A percentile compares a stretch with the other conserved stretches of the same genome.
These are phyloP conservation scores for Xylariaceae sp. DNA, from an alignment of 2,329 filamentous ascomycete species.

Conservation along the genomic window DNA sequence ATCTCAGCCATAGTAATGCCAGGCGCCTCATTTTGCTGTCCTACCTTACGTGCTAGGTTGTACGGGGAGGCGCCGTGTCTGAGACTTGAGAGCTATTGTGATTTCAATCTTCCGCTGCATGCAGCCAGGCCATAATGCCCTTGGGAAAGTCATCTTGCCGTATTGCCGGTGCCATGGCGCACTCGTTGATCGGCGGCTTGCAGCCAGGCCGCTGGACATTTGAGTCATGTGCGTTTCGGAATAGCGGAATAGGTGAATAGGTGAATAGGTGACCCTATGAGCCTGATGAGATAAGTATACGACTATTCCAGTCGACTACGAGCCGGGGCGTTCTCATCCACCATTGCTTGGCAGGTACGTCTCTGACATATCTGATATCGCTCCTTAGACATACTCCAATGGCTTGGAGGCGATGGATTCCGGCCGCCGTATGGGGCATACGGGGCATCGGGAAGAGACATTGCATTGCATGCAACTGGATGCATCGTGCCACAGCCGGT, in stretches of 20 bases:
- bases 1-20: not conserved
- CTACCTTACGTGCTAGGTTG: slow-evolving; percentile 5
- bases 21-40: not conserved
- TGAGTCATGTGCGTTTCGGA: not conserved
- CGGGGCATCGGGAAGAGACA: not conserved
- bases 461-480: not conserved
- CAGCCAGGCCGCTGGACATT: not conserved
- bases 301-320: not conserved
- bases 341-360: not conserved
- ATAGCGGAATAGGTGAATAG: not conserved
- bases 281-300: not conserved
- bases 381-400: not conserved
- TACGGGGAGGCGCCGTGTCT: slow-evolving; percentile 17
- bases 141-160: not conserved
- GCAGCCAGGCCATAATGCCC: not conserved
- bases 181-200: not conserved
- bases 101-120: slow-evolving; percentile 6
- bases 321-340: not conserved
- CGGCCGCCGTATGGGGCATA: not conserved
- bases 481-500: slow-evolving; percentile 1
- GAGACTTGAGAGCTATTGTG: slow-evolving; percentile 11
- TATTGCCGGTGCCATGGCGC: not conserved
- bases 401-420: not conserved
- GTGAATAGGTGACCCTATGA: not conserved
- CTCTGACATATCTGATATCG: not conserved